Evolutionary conservation across 2,329 filamentous ascomycete species (phyloP).

Genomic region (Xylaria sp.): DNA sequence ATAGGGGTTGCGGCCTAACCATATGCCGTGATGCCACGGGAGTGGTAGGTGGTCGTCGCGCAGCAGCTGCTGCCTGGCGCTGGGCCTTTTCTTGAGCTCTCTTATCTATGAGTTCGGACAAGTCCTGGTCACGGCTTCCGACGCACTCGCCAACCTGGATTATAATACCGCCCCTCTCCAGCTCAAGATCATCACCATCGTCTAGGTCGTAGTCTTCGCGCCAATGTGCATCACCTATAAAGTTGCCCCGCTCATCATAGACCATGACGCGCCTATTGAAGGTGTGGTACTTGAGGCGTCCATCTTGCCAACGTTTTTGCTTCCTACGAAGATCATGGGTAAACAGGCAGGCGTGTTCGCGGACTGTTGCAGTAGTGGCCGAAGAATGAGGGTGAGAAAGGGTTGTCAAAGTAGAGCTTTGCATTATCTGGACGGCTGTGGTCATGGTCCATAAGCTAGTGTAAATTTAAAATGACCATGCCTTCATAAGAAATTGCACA

Average conservation of each 20-base stretch:
- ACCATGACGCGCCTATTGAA: slow-evolving; percentile 95
- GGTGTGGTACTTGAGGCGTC: slow-evolving; percentile 83
- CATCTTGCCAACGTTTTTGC: slow-evolving; percentile 94
- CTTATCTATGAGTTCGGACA: slow-evolving; percentile 79
- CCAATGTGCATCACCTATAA: slow-evolving; percentile 87
- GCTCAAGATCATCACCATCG: slow-evolving; percentile 82
- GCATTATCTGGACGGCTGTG: slow-evolving; percentile 38
- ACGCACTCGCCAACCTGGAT: slow-evolving; percentile 83
- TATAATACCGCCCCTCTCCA: slow-evolving; percentile 79
- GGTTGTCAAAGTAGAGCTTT: slow-evolving; percentile 39
- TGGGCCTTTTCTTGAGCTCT: slow-evolving; percentile 66
- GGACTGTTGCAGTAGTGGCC: slow-evolving; percentile 67
- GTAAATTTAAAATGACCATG: neutral
- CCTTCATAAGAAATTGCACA: neutral
- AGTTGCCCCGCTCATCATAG: slow-evolving; percentile 82
- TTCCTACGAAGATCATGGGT: slow-evolving; percentile 87
- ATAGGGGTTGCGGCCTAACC: slow-evolving; percentile 49
- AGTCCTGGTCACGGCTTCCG: slow-evolving; percentile 79
- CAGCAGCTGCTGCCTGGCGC: slow-evolving; percentile 57
- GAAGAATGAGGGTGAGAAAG: slow-evolving; percentile 31
- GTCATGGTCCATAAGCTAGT: slow-evolving; percentile 34
- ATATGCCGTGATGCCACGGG: slow-evolving; percentile 43
- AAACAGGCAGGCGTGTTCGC: slow-evolving; percentile 87
- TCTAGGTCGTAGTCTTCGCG: slow-evolving; percentile 72
- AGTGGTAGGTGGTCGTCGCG: slow-evolving; percentile 40